Percentiles rank a stretch among this genome's conserved stretches.
Conservation (phyloP, 352 stramenopile species). For the Phytopythium delawarense region DNA sequence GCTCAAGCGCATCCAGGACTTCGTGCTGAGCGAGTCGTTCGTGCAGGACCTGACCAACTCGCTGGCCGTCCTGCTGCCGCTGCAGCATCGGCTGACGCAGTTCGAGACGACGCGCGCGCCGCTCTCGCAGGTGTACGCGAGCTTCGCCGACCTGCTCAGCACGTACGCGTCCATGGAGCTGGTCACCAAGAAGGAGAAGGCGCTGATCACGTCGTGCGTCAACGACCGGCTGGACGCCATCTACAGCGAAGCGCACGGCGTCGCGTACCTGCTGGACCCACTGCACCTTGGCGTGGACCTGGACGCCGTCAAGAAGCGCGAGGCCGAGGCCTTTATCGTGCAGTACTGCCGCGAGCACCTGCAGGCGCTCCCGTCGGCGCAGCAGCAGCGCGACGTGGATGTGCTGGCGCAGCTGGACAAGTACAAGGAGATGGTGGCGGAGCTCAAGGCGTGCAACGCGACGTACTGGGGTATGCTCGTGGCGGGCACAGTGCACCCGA, state of each 20-base stretch:
- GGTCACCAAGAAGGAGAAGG: slow-evolving; percentile 73
- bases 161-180: slow-evolving; percentile 53
- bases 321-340: slow-evolving; percentile 46
- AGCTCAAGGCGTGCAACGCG: slow-evolving; percentile 52
- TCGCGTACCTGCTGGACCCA: slow-evolving; percentile 59
- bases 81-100: slow-evolving; percentile 49
- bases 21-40: slow-evolving; percentile 60
- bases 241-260: slow-evolving; percentile 54
- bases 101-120: slow-evolving; percentile 35
- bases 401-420: slow-evolving; percentile 44
- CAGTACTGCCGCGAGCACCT: slow-evolving; percentile 33
- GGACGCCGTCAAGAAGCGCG: slow-evolving; percentile 38
- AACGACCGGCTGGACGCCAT: slow-evolving; percentile 60
- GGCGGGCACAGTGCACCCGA: slow-evolving; percentile 36
- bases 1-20: slow-evolving; percentile 54
- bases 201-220: slow-evolving; percentile 57
- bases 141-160: slow-evolving; percentile 40
- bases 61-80: slow-evolving; percentile 45
- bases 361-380: slow-evolving; percentile 7
- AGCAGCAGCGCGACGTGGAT: slow-evolving; percentile 16
- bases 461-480: slow-evolving; percentile 52
- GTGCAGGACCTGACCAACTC: slow-evolving; percentile 51
- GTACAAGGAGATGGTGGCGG: slow-evolving; percentile 40
- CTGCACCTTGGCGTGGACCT: slow-evolving; percentile 43
- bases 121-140: slow-evolving; percentile 53